Conservation (phyloP, 2,329 filamentous ascomycete genomes). For the Aspergillus latus region DNA sequence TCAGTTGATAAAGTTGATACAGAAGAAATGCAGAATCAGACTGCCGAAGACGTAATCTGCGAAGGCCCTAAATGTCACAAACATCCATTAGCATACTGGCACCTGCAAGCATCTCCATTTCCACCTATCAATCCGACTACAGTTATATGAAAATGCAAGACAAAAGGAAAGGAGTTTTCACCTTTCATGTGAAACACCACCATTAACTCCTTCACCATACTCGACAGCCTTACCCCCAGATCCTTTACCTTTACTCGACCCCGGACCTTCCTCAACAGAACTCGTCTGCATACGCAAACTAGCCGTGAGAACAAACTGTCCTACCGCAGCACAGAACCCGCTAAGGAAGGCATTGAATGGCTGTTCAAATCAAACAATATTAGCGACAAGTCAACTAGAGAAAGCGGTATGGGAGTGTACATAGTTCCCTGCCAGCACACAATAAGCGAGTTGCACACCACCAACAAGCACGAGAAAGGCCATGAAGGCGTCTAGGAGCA, state of each 20-base stretch:
- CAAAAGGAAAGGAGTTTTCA: conserved; percentile 20
- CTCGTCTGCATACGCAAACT: conserved; percentile 89
- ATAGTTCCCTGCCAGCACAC: conserved; percentile 87
- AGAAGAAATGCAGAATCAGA: conserved; percentile 96
- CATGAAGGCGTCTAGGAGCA: conserved; percentile 90
- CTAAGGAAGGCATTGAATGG: conserved; percentile 98
- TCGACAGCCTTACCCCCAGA: conserved; percentile 24
- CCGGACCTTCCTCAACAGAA: conserved; percentile 20
- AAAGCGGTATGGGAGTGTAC: conserved; percentile 57
- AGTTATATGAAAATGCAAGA: neutral
- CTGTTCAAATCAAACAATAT: conserved; percentile 48
- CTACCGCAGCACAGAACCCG: conserved; percentile 90
- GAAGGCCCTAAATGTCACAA: conserved; percentile 68
- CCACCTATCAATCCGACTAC: too few relatives aligned
- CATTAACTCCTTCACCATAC: neutral
- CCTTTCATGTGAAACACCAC: conserved; percentile 44
- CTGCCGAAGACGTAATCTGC: conserved; percentile 95
- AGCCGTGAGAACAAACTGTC: conserved; percentile 95
- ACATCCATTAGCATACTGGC: neutral
- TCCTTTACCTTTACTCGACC: conserved; percentile 32
- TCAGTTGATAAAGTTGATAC: conserved; percentile 99
- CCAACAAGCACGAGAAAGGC: conserved; percentile 81
- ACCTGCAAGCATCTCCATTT: conserved; percentile 1
- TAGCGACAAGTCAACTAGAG: neutral
- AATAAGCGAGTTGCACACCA: conserved; percentile 91